Percentiles rank a stretch among this genome's conserved stretches.
Conservation (phyloP, 2,329 filamentous ascomycete genomes). For the Monosporascus sp. region DNA sequence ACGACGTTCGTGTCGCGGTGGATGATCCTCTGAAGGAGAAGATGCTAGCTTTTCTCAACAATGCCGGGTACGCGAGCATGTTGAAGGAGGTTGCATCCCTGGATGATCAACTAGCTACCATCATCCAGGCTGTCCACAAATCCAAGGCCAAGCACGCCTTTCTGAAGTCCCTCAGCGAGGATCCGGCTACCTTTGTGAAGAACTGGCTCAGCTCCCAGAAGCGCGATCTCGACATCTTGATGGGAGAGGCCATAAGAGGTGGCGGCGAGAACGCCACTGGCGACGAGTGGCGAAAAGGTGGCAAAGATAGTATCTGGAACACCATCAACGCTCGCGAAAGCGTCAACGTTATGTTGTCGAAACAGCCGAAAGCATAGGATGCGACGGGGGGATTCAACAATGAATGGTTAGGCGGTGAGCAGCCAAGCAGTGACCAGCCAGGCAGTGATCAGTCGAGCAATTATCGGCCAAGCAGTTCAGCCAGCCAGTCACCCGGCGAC, state of each 20-base stretch:
- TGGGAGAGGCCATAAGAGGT: slow-evolving; percentile 71
- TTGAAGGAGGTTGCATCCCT: slow-evolving; percentile 71
- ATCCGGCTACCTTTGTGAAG: slow-evolving; percentile 78
- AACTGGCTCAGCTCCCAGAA: slow-evolving; percentile 91
- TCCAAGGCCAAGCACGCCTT: slow-evolving; percentile 90
- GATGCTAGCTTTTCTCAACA: slow-evolving; percentile 60
- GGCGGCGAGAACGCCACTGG: slow-evolving; percentile 49
- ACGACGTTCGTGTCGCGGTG: slow-evolving; percentile 80
- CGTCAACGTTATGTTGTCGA: slow-evolving; percentile 55
- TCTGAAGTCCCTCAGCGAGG: slow-evolving; percentile 69
- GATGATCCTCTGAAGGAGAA: slow-evolving; percentile 74
- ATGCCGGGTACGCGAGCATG: slow-evolving; percentile 63
- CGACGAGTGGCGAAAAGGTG: slow-evolving; percentile 65
- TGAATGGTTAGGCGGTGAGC: not conserved
- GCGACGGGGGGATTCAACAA: not conserved
- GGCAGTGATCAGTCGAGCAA: not conserved
- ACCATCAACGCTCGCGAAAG: slow-evolving; percentile 57
- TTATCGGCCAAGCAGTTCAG: not conserved
- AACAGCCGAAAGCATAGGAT: slow-evolving; percentile 32
- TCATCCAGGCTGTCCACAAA: slow-evolving; percentile 76
- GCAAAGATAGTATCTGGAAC: slow-evolving; percentile 49
- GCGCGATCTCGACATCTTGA: slow-evolving; percentile 80
- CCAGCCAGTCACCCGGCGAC: not conserved
- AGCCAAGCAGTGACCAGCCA: not conserved
- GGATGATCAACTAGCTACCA: slow-evolving; percentile 79